Base-by-base conservation (phyloP, 192 early-diverging fungal genomes). In the Ambispora gerdemannii region DNA sequence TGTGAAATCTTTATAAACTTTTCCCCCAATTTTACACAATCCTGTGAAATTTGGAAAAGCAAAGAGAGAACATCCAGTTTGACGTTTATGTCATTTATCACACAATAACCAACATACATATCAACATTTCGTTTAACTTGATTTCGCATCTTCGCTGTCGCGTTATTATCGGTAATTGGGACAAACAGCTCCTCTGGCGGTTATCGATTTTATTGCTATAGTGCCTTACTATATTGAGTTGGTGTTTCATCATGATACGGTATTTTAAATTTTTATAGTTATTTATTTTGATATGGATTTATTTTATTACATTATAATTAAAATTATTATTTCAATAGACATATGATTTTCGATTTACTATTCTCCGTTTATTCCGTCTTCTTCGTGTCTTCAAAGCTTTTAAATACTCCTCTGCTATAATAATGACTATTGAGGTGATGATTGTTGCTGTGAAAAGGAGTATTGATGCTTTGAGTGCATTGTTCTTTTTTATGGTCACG, bases 381-480 rank as follows among this genome's bases (percentile, higher is more conserved):
- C 74, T 93, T 52, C 84, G 91, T 22, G 82, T 93, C 2, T 93
- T 93, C 76, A 89, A 89, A 49, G 88, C 88, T 4, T 93, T 90
- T 74, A 90, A 91, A 68, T 90, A 93, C 77, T 90, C 89, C 58
- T 89, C 87, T 47, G 85, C 90, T 13, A 84, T 93, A 63, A 83
- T 90, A 60, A 86, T 93, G 84, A 90, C 90, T 1, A 90, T 93
- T 30, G 91, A 93, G 50, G 91, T 93, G 53, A 88, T 93, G 86
- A 86, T 93, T 65, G 83, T 90, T 17, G 89, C 91, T 17, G 83
- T 91, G 17, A 88, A 87, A 71, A 78, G 90, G 50, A 88, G 87
- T 66, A 79, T 87, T 38, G 91, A 93, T 74, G 90, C 90, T 0
- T 74, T 93, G 24, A 78, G 84, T 34, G 91, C 90, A 0, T 75